phyloP scores from a whole-genome alignment of 1,284 basidiomycete species.

The Fomitopsis betulina region DNA sequence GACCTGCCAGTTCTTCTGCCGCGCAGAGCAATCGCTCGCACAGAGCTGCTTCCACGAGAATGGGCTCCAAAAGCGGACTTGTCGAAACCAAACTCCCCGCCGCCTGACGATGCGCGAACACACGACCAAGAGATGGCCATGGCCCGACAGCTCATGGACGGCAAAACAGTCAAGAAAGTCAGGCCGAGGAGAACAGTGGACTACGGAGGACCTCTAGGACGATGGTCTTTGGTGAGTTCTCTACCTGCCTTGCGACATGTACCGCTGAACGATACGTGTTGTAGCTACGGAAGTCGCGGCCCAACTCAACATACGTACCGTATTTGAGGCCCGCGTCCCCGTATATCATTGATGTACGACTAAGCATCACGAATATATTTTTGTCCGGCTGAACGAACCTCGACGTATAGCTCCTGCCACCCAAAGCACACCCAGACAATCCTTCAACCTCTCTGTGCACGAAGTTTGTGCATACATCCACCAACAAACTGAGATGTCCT shows the following conservation, averaged over 20 bases:
- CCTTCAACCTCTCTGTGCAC: conserved; percentile 90
- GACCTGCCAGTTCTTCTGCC: conserved; percentile 20
- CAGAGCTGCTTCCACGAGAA: conserved; percentile 14
- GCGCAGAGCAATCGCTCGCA: conserved; percentile 4
- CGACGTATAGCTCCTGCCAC: conserved; percentile 74
- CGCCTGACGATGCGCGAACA: conserved; percentile 68
- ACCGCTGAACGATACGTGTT: not conserved
- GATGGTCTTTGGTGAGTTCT: conserved; percentile 73
- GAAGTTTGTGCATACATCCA: conserved; percentile 96
- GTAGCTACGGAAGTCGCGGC: conserved; percentile 72
- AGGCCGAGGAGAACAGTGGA: conserved; percentile 92
- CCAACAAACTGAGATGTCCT: conserved; percentile 97
- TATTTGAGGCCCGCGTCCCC: conserved; percentile 78
- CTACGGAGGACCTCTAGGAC: conserved; percentile 83
- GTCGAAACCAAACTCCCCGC: conserved; percentile 59
- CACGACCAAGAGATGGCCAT: conserved; percentile 77
- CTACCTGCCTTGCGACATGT: not conserved
- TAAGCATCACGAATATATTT: conserved; percentile 18
- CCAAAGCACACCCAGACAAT: conserved; percentile 87
- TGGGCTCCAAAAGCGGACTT: conserved; percentile 45
- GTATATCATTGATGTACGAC: conserved; percentile 76
- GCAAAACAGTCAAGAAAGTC: conserved; percentile 82
- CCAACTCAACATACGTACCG: conserved; percentile 69
- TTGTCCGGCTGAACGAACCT: conserved; percentile 20
- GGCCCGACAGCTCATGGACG: conserved; percentile 62